Evolutionary conservation across 202 grass and related monocot genomes (phyloP), one percentile per base, ranked within the genome.

Genomic region (Elaeis oleifera): DNA sequence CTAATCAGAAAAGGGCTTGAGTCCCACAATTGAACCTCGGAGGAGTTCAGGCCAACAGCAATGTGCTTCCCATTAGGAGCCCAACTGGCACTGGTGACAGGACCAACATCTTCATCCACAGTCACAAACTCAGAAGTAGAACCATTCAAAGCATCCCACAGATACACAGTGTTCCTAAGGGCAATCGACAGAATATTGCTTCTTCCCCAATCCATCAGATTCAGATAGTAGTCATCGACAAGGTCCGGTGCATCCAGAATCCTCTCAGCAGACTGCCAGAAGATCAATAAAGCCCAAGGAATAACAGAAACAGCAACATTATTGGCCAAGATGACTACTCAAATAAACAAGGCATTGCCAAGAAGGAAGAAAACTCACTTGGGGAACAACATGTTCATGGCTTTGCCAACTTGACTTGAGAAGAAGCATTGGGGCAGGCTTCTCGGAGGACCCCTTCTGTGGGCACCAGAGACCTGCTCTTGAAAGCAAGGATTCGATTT

Each of bases 141-240:
- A 23, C 86, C 86, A 19, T 28, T 84, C 1, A 77, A 60, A 29
- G 83, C 83, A 60, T 95, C 44, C 90, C 90, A 95, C 54, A 88
- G 56, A 64, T 95, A 90, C 57, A 87, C 76, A 0, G 90, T 88
- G 70, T 87, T 85, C 49, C 83, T 66, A 51, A 95, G 54, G 16
- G 86, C 90, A 53, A 95, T 95, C 59, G 86, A 90, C 63, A 95
- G 25, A 20, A 95, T 72, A 22, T 95, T 95, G 65, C 39, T 83
- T 75, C 83, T 87, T 55, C 90, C 90, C 90, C 90, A 95, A 58
- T 95, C 90, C 0, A 95, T 75, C 6, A 95, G 75, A 74, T 95
- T 95, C 49, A 95, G 75, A 60, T 95, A 87, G 80, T 90, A 95
- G 66, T 95, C 86, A 20, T 95, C 86, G 4, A 90, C 75, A 54